These are phyloP conservation scores for Trichoderma harzianum DNA, from an alignment of 2,329 filamentous ascomycete genomes.

Conservation along the genomic window DNA sequence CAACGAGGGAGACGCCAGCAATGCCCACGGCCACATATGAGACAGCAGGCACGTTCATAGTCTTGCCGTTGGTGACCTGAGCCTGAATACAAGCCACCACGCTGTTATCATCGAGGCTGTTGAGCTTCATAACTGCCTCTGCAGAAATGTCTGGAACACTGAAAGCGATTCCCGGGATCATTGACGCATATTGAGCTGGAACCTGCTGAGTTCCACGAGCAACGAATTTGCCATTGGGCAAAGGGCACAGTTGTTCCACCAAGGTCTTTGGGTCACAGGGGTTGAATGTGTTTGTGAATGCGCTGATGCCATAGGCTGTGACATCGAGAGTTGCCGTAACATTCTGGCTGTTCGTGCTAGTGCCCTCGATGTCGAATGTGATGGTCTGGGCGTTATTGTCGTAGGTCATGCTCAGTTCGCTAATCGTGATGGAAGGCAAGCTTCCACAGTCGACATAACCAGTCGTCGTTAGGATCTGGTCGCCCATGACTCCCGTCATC, in stretches of 20 bases:
- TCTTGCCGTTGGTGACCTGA: conserved; percentile 82
- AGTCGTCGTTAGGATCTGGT: conserved; percentile 72
- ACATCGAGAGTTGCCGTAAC: conserved; percentile 75
- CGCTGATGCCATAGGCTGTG: conserved; percentile 75
- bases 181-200: conserved; percentile 63
- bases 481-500: conserved; percentile 53
- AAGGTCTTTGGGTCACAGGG: conserved; percentile 69
- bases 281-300: conserved; percentile 79
- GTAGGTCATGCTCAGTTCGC: conserved; percentile 74
- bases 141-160: conserved; percentile 86
- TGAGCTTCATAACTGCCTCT: conserved; percentile 73
- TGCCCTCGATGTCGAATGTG: conserved; percentile 78
- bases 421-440: conserved; percentile 59
- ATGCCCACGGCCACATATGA: conserved; percentile 81
- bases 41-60: conserved; percentile 69
- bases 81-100: conserved; percentile 81
- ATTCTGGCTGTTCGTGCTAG: conserved; percentile 70
- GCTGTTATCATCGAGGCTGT: conserved; percentile 53
- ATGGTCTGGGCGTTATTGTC: conserved; percentile 70
- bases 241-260: conserved; percentile 76
- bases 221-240: conserved; percentile 70
- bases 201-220: conserved; percentile 71
- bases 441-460: conserved; percentile 71
- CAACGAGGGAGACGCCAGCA: conserved; percentile 74
- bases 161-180: conserved; percentile 88